These are phyloP conservation scores for Darksidea phi DNA, from an alignment of 495 filamentous ascomycete genomes.

Conservation along the genomic window DNA sequence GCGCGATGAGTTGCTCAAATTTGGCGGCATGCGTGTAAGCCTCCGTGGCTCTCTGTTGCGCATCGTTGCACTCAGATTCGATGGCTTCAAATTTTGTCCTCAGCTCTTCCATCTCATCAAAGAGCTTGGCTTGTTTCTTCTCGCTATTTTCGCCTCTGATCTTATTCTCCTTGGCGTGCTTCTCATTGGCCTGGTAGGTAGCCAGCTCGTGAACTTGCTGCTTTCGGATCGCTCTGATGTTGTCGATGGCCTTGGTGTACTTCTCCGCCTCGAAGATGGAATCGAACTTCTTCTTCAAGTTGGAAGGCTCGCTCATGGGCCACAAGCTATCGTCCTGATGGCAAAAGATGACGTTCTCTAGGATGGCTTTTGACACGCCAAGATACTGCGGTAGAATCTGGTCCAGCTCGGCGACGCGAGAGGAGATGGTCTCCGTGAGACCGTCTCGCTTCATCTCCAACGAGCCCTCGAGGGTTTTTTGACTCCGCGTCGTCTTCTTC, in stretches of 20 bases:
- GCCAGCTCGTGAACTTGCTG: conserved; percentile 49
- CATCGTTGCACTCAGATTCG: conserved; percentile 40
- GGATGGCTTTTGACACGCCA: conserved; percentile 83
- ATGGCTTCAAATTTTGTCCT: not conserved
- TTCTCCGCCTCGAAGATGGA: conserved; percentile 97
- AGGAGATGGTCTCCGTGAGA: conserved; percentile 75
- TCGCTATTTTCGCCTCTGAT: conserved; percentile 74
- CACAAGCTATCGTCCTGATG: conserved; percentile 97
- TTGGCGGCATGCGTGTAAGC: conserved; percentile 60
- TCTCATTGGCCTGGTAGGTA: not conserved
- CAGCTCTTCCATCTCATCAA: conserved; percentile 54
- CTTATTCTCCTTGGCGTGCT: conserved; percentile 79
- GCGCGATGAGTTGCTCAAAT: conserved; percentile 63
- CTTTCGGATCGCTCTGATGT: conserved; percentile 82
- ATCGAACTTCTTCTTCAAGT: conserved; percentile 89
- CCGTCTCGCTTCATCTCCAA: conserved; percentile 74
- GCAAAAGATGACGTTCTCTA: conserved; percentile 96
- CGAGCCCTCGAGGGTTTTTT: conserved; percentile 79
- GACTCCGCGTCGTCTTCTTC: conserved; percentile 68
- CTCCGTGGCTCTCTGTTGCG: conserved; percentile 55
- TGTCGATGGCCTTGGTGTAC: conserved; percentile 95
- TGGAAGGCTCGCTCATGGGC: conserved; percentile 88
- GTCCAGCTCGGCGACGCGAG: conserved; percentile 74
- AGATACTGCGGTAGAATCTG: conserved; percentile 80
- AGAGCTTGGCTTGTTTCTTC: conserved; percentile 61